Evolutionary conservation across 805 yeast species (phyloP).

Genomic region (Yamadazyma sp.): DNA sequence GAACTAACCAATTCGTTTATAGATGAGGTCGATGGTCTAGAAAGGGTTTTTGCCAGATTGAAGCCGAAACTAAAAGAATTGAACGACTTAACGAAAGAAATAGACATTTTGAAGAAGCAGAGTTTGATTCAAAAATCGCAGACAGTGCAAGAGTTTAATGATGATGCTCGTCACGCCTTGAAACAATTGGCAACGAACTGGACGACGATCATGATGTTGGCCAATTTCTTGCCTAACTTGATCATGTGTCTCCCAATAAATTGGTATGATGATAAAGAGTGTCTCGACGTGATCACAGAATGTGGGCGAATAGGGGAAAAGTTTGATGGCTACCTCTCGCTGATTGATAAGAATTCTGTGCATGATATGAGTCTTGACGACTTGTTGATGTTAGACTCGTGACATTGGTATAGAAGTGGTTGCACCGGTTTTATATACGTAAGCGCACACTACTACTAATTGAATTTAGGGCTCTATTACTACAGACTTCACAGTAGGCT

Average conservation of each 20-base stretch:
- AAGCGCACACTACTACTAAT: too few relatives aligned
- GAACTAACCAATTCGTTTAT: conserved; percentile 5
- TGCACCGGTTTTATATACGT: not conserved
- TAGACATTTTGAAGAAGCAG: conserved; percentile 6
- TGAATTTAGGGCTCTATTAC: too few relatives aligned
- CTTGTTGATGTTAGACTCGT: conserved; percentile 19
- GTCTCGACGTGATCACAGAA: conserved; percentile 26
- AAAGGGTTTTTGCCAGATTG: conserved; percentile 12
- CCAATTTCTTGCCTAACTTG: conserved; percentile 32
- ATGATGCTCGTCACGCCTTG: conserved; percentile 6
- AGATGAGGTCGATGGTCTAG: conserved; percentile 8
- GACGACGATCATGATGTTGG: conserved; percentile 3
- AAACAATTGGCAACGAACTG: conserved; percentile 13
- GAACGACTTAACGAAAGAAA: conserved; percentile 15
- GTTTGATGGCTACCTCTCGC: conserved; percentile 20
- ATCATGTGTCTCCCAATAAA: conserved; percentile 33
- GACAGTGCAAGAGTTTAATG: not conserved
- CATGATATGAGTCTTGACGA: conserved; percentile 19
- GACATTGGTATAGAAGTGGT: conserved; percentile 17
- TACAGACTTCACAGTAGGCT: too few relatives aligned
- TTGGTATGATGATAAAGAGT: conserved; percentile 35
- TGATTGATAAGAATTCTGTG: conserved; percentile 19
- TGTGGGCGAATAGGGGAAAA: conserved; percentile 25
- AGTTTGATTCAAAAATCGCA: not conserved
- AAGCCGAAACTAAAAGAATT: conserved; percentile 21